Conservation (phyloP, 768 basidiomycete genomes). For the Naganishia randhawae region DNA sequence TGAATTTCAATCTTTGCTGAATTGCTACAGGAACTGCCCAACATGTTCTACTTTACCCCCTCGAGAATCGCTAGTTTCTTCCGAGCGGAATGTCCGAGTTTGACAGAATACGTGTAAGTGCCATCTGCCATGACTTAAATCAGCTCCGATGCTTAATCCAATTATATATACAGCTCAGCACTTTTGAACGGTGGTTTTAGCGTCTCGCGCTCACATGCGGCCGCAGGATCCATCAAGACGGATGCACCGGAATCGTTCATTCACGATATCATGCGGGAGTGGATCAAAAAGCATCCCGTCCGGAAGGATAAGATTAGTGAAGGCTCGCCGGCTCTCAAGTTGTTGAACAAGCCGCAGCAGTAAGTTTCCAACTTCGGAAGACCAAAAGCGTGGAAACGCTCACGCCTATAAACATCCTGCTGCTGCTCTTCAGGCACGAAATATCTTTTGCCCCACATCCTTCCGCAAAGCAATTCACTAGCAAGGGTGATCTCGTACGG, state of each 20-base stretch:
- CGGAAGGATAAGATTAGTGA: conserved; percentile 75
- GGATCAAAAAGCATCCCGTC: conserved; percentile 76
- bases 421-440: conserved; percentile 39
- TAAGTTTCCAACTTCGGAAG: conserved; percentile 49
- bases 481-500: conserved; percentile 38
- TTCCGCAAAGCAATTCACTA: conserved; percentile 51
- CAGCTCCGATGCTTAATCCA: neutral
- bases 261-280: conserved; percentile 79
- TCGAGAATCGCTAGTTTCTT: conserved; percentile 72
- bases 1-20: neutral
- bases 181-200: conserved; percentile 77
- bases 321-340: conserved; percentile 63
- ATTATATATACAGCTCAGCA: conserved; percentile 64
- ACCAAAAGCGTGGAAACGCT: too few relatives aligned
- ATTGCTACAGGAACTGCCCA: conserved; percentile 61
- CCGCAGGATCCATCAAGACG: conserved; percentile 85
- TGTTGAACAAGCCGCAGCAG: conserved; percentile 69
- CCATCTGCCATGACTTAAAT: neutral
- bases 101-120: conserved; percentile 71
- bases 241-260: conserved; percentile 67
- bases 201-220: conserved; percentile 87
- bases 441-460: conserved; percentile 79
- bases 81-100: conserved; percentile 71
- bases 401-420: neutral
- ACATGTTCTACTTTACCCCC: conserved; percentile 84